A percentile compares a stretch with the other conserved stretches of the same genome.
Evolutionary conservation across 495 filamentous ascomycete genomes (phyloP).

Genomic region (Penicillium bovifimosum): DNA sequence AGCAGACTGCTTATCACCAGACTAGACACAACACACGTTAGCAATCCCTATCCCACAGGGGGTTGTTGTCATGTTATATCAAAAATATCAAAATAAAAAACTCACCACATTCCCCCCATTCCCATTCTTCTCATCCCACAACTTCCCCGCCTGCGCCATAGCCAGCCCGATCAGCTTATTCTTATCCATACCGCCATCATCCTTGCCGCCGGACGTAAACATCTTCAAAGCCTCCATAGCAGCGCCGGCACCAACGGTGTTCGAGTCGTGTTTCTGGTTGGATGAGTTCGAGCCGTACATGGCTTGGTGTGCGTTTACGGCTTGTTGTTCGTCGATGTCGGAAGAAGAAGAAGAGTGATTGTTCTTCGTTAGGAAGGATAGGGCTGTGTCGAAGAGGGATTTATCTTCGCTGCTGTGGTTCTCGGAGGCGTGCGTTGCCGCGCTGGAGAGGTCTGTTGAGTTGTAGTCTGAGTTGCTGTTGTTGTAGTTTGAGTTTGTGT

Average conservation of each 20-base stretch:
- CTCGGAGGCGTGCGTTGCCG: slow-evolving; percentile 41
- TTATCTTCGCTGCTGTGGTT: slow-evolving; percentile 35
- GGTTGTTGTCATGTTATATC: too few relatives aligned
- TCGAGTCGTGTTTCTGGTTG: slow-evolving; percentile 31
- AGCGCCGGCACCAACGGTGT: slow-evolving; percentile 52
- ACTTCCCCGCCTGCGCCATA: slow-evolving; percentile 60
- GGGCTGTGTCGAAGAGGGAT: slow-evolving; percentile 44
- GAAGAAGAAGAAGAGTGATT: slow-evolving; percentile 12
- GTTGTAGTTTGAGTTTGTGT: not conserved
- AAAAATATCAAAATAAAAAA: too few relatives aligned
- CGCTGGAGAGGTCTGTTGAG: slow-evolving; percentile 42
- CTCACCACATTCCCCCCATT: slow-evolving; percentile 44
- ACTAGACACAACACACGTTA: slow-evolving; percentile 22
- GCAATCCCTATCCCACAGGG: not conserved
- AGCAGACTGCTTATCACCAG: slow-evolving; percentile 56
- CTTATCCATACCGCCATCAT: slow-evolving; percentile 41
- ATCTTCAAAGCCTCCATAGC: slow-evolving; percentile 67
- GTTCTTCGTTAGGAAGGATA: slow-evolving; percentile 43
- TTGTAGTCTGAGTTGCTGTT: slow-evolving; percentile 2
- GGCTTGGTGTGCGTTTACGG: slow-evolving; percentile 50
- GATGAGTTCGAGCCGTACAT: slow-evolving; percentile 43
- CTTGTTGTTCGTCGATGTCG: slow-evolving; percentile 51
- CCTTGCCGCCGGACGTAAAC: slow-evolving; percentile 43
- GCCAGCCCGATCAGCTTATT: slow-evolving; percentile 61
- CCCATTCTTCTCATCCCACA: slow-evolving; percentile 55